A percentile compares a stretch with the other conserved stretches of the same genome.
phyloP scores from a whole-genome alignment of 805 yeast species.

The Candida taoyuanica region DNA sequence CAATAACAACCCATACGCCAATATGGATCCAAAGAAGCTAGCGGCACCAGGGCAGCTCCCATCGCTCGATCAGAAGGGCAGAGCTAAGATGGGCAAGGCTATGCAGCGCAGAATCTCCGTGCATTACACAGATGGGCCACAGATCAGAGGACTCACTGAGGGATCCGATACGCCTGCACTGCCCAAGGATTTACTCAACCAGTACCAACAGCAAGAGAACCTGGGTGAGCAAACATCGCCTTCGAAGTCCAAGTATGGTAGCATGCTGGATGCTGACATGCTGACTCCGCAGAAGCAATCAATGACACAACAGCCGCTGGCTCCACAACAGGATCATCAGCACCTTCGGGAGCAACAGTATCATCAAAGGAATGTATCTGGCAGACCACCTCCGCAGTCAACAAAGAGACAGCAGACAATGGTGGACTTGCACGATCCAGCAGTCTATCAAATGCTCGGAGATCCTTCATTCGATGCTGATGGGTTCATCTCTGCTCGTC shows the following conservation, averaged over 20 bases:
- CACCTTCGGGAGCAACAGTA: not conserved
- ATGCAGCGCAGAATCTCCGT: slow-evolving; percentile 44
- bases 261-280: slow-evolving; percentile 4
- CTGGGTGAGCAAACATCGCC: not conserved
- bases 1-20: slow-evolving; percentile 16
- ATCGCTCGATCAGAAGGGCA: slow-evolving; percentile 30
- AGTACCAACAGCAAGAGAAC: slow-evolving; percentile 10
- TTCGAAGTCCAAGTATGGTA: slow-evolving; percentile 3
- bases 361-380: slow-evolving; percentile 6
- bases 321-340: not conserved
- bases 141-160: slow-evolving; percentile 9
- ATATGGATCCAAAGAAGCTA: slow-evolving; percentile 9
- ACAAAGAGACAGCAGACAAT: slow-evolving; percentile 9
- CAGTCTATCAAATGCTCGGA: slow-evolving; percentile 32
- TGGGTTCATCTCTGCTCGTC: slow-evolving; percentile 41
- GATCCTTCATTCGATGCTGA: slow-evolving; percentile 44
- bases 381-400: slow-evolving; percentile 3
- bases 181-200: slow-evolving; percentile 23
- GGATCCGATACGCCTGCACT: slow-evolving; percentile 26
- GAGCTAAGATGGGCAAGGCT: slow-evolving; percentile 35
- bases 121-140: slow-evolving; percentile 26
- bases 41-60: slow-evolving; percentile 24
- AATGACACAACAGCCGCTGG: not conserved
- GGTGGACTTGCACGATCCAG: slow-evolving; percentile 21
- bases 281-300: not conserved